phyloP scores from a whole-genome alignment of 2,329 filamentous ascomycete species.

The Ophiostoma piceae region DNA sequence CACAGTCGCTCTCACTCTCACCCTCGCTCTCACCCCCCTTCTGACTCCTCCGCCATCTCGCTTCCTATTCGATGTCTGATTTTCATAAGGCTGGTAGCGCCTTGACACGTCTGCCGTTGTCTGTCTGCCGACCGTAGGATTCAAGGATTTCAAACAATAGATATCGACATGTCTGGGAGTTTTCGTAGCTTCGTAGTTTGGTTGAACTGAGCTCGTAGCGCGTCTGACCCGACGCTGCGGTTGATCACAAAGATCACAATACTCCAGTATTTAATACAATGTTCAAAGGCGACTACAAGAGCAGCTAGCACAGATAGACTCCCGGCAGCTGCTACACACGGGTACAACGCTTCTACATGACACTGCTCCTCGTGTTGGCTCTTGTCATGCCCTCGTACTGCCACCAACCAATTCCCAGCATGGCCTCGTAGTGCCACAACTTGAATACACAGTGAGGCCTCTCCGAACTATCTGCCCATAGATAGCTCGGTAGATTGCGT shows the following conservation, averaged over 20 bases:
- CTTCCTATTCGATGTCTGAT: background rate
- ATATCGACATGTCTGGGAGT: background rate
- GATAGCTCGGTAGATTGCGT: background rate
- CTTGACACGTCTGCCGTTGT: background rate
- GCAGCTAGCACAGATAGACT: background rate
- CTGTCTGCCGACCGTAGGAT: background rate
- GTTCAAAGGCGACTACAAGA: background rate
- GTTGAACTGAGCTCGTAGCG: background rate
- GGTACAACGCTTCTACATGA: background rate
- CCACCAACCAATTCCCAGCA: constrained; percentile 17
- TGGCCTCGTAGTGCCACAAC: background rate
- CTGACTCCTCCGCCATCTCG: background rate
- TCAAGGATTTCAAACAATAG: background rate
- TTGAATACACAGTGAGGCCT: background rate
- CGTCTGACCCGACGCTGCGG: background rate
- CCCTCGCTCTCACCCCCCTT: background rate
- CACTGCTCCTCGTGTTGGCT: constrained; percentile 6
- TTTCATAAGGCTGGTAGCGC: constrained; percentile 2
- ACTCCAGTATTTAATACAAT: background rate
- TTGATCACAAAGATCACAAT: background rate
- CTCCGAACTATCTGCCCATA: background rate
- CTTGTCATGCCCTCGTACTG: constrained; percentile 16
- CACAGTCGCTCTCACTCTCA: background rate
- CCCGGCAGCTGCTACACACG: background rate
- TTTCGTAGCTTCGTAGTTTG: background rate